These are phyloP conservation scores for Tetracladium setigerum DNA, from an alignment of 495 filamentous ascomycete genomes.

Conservation along the genomic window DNA sequence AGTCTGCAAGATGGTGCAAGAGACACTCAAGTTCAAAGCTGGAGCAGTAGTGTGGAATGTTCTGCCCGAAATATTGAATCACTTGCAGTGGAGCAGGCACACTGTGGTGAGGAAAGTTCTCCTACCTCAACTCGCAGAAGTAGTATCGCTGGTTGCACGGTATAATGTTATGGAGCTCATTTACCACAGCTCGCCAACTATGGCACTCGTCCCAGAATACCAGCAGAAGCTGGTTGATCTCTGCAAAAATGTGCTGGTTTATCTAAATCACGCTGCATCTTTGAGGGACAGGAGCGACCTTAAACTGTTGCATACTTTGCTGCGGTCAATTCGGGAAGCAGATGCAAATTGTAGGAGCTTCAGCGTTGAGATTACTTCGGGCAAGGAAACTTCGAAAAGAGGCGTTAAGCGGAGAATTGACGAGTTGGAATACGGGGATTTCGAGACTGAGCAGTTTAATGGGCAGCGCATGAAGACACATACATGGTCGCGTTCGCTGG, in stretches of 20 bases:
- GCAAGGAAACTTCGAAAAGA: too few relatives aligned
- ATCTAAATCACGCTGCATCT: not conserved
- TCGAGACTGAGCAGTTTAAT: too few relatives aligned
- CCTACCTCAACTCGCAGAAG: not conserved
- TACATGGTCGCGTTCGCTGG: too few relatives aligned
- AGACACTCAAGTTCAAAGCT: not conserved
- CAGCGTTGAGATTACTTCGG: not conserved
- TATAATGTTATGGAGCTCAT: constrained; percentile 5
- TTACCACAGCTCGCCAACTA: not conserved
- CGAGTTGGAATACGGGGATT: too few relatives aligned
- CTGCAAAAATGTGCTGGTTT: not conserved
- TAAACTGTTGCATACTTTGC: not conserved
- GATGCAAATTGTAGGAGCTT: not conserved
- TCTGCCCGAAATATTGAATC: too few relatives aligned
- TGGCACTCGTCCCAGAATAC: not conserved
- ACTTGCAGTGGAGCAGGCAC: not conserved
- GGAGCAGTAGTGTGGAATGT: constrained; percentile 2
- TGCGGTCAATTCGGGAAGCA: not conserved
- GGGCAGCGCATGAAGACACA: too few relatives aligned
- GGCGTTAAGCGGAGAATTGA: too few relatives aligned
- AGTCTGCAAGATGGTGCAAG: not conserved
- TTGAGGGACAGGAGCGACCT: not conserved
- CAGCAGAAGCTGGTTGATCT: not conserved
- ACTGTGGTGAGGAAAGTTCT: too few relatives aligned
- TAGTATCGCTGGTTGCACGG: not conserved